Evolutionary conservation across 176 grass and related monocot species (phyloP), one percentile per base, ranked within the genome.

Genomic region (Poa pratensis): DNA sequence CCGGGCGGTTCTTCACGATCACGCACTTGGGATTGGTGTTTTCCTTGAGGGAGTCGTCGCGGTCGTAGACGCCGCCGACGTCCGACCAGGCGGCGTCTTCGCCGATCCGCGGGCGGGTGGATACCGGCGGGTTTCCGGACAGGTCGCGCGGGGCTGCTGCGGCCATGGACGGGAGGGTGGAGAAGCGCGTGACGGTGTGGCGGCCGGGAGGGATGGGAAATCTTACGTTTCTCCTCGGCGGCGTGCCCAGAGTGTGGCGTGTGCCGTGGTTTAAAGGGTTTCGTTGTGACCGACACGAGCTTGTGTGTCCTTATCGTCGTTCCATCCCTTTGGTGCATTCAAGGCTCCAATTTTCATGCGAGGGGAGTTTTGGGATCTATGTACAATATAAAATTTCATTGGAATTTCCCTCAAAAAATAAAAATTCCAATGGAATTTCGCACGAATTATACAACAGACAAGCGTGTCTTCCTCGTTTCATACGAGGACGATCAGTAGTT

Each of bases 1-100:
- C 54, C 0, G 32, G 65, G 67, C 60, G 30, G 82, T 78, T 89
- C 81, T 75, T 91, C 81, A 50, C 66, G 72, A 91, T 68, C 71
- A 89, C 32, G 69, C 86, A 90, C 85, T 99, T 99, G 9, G 96
- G 96, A 58, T 99, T 99, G 67, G 96, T 99, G 91, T 82, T 94
- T 65, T 91, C 96, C 87, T 91, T 99, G 30, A 92, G 87, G 0
- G 96, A 99, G n/a, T 94, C 88, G 13, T 99, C 96, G 19, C 93
- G 93, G 64, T 92, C 93, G 80, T 94, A 99, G 7, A 95, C 87
- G 78, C 80, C 82, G 74, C 27, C 77, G 74, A 87, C 66, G 66
- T 88, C 95, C 2, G 82, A 87, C 92, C 93, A 95, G 50, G 92
- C 59, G 54, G 88, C 42, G 9, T 90, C 93, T 20, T 87, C 90